phyloP scores from a whole-genome alignment of 2,329 filamentous ascomycete species.

The Calonectria pseudoturangicola region DNA sequence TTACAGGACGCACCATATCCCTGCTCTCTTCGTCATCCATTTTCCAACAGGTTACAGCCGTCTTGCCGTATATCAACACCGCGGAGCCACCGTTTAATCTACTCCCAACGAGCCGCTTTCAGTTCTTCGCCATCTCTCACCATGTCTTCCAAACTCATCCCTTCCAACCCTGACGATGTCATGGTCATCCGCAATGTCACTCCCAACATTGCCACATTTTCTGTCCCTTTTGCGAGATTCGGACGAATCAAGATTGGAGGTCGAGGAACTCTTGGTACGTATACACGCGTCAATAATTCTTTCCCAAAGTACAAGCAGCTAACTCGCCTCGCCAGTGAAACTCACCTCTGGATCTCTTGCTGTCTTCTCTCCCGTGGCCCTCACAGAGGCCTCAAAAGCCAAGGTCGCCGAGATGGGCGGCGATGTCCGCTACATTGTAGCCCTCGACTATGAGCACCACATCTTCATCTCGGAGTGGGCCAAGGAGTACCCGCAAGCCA shows the following conservation, averaged over 20 bases:
- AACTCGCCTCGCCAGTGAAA: slow-evolving; percentile 73
- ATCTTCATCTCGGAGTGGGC: slow-evolving; percentile 94
- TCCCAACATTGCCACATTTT: slow-evolving; percentile 85
- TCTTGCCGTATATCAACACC: background rate
- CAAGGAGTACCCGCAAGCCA: slow-evolving; percentile 83
- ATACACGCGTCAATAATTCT: background rate
- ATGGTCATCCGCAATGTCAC: slow-evolving; percentile 94
- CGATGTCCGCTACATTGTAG: slow-evolving; percentile 87
- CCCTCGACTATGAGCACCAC: slow-evolving; percentile 94
- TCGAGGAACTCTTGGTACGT: slow-evolving; percentile 86
- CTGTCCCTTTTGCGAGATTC: slow-evolving; percentile 88
- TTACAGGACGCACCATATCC: slow-evolving; percentile 12
- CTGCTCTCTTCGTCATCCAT: slow-evolving; percentile 6
- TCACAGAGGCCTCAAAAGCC: slow-evolving; percentile 83
- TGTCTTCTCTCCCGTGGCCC: slow-evolving; percentile 92
- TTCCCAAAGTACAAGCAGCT: slow-evolving; percentile 7
- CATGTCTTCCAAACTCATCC: slow-evolving; percentile 80
- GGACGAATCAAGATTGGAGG: slow-evolving; percentile 89
- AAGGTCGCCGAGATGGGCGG: slow-evolving; percentile 80
- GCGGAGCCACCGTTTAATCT: background rate
- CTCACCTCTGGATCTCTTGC: slow-evolving; percentile 86
- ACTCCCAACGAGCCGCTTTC: slow-evolving; percentile 33
- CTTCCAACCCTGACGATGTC: slow-evolving; percentile 83
- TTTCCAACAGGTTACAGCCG: background rate
- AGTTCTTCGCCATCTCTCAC: slow-evolving; percentile 45